Conservation (phyloP, 2,329 filamentous ascomycete genomes). For the Ophiostoma australiae region DNA sequence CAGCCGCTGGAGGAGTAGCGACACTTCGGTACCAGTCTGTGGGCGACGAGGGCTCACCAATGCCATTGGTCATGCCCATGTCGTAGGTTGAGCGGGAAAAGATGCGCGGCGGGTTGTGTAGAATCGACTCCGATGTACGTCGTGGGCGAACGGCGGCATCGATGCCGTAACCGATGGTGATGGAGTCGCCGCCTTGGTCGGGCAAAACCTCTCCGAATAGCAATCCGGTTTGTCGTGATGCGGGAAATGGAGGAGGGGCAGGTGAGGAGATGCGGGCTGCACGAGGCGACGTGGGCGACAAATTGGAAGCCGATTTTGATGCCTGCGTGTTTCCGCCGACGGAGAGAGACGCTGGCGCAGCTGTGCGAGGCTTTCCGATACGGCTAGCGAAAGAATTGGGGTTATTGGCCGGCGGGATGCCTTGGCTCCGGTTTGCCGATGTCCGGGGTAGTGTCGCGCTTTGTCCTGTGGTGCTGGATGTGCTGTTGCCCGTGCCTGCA, state of each 20-base stretch:
- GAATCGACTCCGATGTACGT: conserved; percentile 67
- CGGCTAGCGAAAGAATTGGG: conserved; percentile 43
- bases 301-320: conserved; percentile 27
- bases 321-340: conserved; percentile 42
- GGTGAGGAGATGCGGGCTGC: conserved; percentile 21
- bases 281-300: conserved; percentile 32
- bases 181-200: conserved; percentile 49
- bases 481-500: conserved; percentile 14
- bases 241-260: conserved; percentile 27
- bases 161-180: conserved; percentile 58
- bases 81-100: conserved; percentile 45
- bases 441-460: conserved; percentile 27
- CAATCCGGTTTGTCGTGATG: conserved; percentile 45
- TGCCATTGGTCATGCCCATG: conserved; percentile 40
- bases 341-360: conserved; percentile 35
- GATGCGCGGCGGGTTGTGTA: conserved; percentile 49
- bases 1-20: background rate
- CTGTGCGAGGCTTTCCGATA: conserved; percentile 44
- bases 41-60: conserved; percentile 58
- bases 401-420: conserved; percentile 2
- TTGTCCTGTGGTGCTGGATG: conserved; percentile 31
- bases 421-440: conserved; percentile 14
- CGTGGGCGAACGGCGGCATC: conserved; percentile 45
- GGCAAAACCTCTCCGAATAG: conserved; percentile 71
- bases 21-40: conserved; percentile 58